Evolutionary conservation across 139 green algal species (phyloP), one percentile per base, ranked within the genome.

Genomic region (Eudorina sp.): DNA sequence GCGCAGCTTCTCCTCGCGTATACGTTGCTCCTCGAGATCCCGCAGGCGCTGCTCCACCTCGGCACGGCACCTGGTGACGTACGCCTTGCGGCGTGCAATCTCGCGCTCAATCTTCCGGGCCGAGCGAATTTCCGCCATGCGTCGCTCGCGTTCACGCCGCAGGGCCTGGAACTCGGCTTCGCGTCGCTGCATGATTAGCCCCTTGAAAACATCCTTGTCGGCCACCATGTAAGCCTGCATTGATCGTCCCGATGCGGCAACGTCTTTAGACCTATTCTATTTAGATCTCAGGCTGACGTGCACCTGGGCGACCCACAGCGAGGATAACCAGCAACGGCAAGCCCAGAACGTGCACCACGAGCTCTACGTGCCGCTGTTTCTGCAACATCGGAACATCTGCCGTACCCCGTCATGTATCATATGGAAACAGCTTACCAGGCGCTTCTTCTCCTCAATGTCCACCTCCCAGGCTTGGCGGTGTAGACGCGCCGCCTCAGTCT

Each of bases 131-230:
- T 94, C 94, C 36, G 85, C 94, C 46, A 96, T 79, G 64, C 83
- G 79, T 53, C 94, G 77, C 80, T 95, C 91, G 14, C 93, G 91
- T 88, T 94, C 92, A 7, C 68, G 80, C 41, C 74, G 88, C 66
- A 89, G 86, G 29, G 29, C 88, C 91, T 89, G 95, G 91, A 99
- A 99, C 92, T 99, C 97, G n/a, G 95, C 97, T 27, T 94, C 66
- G 53, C 97, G 96, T 31, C 97, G 93, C 18, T 85, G 84, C 77
- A 97, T 94, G 69, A 99, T 94, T 19, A 88, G 46, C 18, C 81
- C 73, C 60, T 85, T 66, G 73, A 93, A 93, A 36, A 62, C 69
- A 13, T 72, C 77, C 83, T 93, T 93, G 64, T 93, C 90, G 3
- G 77, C 51, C 66, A 86, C 48, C 88, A 91, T 88, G 41, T 75